These are phyloP conservation scores for Leccinum disarticulatum DNA, from an alignment of 768 basidiomycete genomes.

Conservation along the genomic window DNA sequence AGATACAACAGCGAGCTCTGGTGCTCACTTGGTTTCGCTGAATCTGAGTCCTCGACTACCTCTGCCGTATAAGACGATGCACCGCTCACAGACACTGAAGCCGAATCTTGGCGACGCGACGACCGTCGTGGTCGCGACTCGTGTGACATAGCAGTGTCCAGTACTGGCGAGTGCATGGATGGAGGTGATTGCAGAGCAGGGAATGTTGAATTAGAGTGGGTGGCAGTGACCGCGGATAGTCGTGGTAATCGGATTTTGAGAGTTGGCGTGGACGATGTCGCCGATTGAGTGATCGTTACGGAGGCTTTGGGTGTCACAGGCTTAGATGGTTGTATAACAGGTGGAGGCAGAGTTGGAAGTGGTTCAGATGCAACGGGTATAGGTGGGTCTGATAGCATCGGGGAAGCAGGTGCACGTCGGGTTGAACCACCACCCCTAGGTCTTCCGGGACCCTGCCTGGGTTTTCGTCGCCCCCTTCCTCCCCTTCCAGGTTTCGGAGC, in stretches of 20 bases:
- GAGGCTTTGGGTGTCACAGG: conserved; percentile 36
- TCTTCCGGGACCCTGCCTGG: conserved; percentile 16
- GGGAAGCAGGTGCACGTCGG: conserved; percentile 18
- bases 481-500: conserved; percentile 15
- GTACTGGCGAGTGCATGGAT: conserved; percentile 21
- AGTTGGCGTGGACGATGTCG: conserved; percentile 33
- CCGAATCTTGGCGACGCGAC: conserved; percentile 29
- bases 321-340: conserved; percentile 18
- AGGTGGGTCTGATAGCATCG: conserved; percentile 5
- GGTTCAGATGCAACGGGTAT: conserved; percentile 20
- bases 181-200: conserved; percentile 25
- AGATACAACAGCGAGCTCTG: neutral
- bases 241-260: conserved; percentile 36
- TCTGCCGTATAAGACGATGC: conserved; percentile 33
- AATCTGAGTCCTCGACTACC: conserved; percentile 26
- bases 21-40: conserved; percentile 30
- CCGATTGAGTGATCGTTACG: conserved; percentile 34
- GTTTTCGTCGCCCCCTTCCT: conserved; percentile 27
- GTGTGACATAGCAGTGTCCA: conserved; percentile 16
- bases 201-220: conserved; percentile 21
- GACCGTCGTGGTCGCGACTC: conserved; percentile 32
- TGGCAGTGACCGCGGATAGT: conserved; percentile 29
- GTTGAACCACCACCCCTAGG: conserved; percentile 16
- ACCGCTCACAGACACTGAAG: conserved; percentile 32
- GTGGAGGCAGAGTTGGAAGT: conserved; percentile 5